Conservation (phyloP, 768 basidiomycete genomes). For the Leucosporidium scottii region DNA sequence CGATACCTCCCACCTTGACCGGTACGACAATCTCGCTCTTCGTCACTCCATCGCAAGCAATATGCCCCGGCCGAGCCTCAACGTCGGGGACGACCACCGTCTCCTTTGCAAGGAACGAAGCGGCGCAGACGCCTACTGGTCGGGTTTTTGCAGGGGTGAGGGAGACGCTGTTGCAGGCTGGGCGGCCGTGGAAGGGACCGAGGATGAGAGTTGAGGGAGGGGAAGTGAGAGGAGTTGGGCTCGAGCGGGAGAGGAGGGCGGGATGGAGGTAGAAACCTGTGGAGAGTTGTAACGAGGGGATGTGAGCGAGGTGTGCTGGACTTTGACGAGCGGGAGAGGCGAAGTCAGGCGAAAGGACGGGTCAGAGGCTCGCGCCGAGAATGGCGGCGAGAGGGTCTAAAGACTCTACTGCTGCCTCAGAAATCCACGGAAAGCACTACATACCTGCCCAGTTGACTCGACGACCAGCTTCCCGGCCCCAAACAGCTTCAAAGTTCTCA, state of each 20-base stretch:
- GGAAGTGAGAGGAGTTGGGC: neutral
- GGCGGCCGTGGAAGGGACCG: conserved; percentile 48
- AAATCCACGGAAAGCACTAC: conserved; percentile 36
- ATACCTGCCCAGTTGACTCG: conserved; percentile 91
- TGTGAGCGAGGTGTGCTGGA: neutral
- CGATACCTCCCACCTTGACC: conserved; percentile 47
- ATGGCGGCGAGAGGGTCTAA: neutral
- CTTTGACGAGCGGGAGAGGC: too few species aligned
- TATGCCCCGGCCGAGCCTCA: conserved; percentile 77
- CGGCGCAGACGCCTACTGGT: conserved; percentile 74
- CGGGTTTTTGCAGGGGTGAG: conserved; percentile 45
- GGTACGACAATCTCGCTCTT: conserved; percentile 86
- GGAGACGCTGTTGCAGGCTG: conserved; percentile 79
- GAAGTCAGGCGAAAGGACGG: too few species aligned
- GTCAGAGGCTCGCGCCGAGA: neutral
- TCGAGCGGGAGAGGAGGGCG: conserved; percentile 52
- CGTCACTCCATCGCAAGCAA: conserved; percentile 85
- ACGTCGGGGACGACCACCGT: conserved; percentile 71
- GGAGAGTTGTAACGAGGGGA: neutral
- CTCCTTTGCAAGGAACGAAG: conserved; percentile 55
- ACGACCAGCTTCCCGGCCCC: conserved; percentile 40
- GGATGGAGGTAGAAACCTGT: conserved; percentile 80
- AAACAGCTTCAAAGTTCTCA: conserved; percentile 64
- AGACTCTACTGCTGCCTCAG: too few species aligned
- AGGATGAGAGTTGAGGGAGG: conserved; percentile 39